Conservation (phyloP, 495 filamentous ascomycete species). For the Penicillium cosmopolitanum region DNA sequence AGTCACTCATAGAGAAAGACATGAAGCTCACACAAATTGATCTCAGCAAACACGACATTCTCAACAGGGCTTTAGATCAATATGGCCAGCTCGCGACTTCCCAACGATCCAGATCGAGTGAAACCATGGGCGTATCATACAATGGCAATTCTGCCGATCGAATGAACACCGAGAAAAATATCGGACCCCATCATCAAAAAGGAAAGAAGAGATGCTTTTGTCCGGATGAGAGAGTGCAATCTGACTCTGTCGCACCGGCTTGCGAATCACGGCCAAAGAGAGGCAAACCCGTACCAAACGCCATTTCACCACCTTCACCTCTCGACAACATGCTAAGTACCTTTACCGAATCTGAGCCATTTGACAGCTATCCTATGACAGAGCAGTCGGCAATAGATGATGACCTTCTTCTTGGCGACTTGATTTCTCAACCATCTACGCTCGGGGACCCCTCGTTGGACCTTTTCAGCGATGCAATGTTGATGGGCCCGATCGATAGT, state of each 20-base stretch:
- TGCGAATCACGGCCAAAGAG: constrained; percentile 5
- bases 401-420: constrained; percentile 5
- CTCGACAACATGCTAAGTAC: too few relatives aligned
- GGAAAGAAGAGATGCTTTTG: not conserved
- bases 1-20: constrained; percentile 12
- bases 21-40: constrained; percentile 11
- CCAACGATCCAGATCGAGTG: not conserved
- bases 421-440: constrained; percentile 1
- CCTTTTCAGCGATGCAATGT: constrained; percentile 10
- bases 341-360: not conserved
- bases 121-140: not conserved
- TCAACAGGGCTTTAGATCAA: constrained; percentile 5
- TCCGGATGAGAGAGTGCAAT: not conserved
- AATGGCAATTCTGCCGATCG: not conserved
- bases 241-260: not conserved
- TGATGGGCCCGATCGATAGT: constrained; percentile 10
- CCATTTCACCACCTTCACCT: not conserved
- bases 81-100: constrained; percentile 3
- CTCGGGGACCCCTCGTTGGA: constrained; percentile 3
- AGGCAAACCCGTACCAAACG: constrained; percentile 1
- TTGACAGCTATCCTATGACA: not conserved
- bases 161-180: not conserved
- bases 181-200: not conserved
- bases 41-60: constrained; percentile 9
- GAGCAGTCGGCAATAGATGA: not conserved